Evolutionary conservation across 2,329 filamentous ascomycete genomes (phyloP).

Genomic region (Fusarium anthophilum): DNA sequence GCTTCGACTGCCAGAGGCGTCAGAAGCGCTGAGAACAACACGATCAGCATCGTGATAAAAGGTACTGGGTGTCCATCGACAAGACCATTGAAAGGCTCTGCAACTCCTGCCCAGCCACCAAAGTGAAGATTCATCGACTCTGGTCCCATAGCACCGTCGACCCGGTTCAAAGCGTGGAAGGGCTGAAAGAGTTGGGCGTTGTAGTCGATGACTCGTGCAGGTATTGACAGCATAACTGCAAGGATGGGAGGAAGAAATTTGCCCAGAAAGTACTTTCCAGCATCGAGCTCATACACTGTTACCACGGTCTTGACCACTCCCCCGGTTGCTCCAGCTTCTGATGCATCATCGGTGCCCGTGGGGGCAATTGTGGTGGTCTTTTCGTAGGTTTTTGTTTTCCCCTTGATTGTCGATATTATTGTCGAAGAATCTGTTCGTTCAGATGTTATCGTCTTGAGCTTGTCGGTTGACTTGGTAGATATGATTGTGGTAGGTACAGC

Average conservation of each 20-base stretch:
- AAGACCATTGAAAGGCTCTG: conserved; percentile 48
- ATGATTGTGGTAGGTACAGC: conserved; percentile 29
- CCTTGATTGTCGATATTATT: conserved; percentile 30
- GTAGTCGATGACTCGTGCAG: conserved; percentile 55
- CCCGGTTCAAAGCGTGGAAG: conserved; percentile 54
- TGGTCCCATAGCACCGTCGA: conserved; percentile 50
- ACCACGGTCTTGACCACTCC: conserved; percentile 13
- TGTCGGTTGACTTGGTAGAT: conserved; percentile 13
- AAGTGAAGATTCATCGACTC: conserved; percentile 57
- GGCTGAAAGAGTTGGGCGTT: conserved; percentile 56
- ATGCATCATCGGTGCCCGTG: conserved; percentile 12
- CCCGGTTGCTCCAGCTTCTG: conserved; percentile 6
- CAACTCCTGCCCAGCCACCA: conserved; percentile 48
- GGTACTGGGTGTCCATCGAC: conserved; percentile 42
- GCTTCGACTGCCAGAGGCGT: conserved; percentile 39
- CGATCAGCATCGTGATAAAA: conserved; percentile 41
- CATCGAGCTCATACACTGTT: conserved; percentile 32
- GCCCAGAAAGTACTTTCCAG: conserved; percentile 51
- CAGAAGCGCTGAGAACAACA: conserved; percentile 36
- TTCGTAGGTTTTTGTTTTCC: conserved; percentile 29
- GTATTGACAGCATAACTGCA: conserved; percentile 52
- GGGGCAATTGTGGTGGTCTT: conserved; percentile 26
- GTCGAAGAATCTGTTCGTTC: conserved; percentile 31
- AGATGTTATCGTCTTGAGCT: conserved; percentile 32
- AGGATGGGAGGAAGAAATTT: conserved; percentile 56